phyloP scores from a whole-genome alignment of 257 asterid genomes.

The Ophiorrhiza pumila region DNA sequence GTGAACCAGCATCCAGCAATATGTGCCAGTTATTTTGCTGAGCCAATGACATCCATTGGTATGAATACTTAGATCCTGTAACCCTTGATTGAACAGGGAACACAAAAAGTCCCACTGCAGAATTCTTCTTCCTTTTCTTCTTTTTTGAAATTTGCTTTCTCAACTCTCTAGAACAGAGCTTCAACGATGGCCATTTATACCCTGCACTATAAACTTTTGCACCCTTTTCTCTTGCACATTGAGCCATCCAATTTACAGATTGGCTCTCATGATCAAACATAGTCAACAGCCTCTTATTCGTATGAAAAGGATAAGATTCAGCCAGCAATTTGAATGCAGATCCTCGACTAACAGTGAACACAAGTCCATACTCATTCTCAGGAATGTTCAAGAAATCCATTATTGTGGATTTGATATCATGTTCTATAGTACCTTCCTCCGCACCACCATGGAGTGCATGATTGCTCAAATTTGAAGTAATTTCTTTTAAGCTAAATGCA shows the following conservation, averaged over 20 bases:
- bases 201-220: slow-evolving; percentile 32
- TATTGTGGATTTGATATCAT: slow-evolving; percentile 32
- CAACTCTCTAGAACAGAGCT: slow-evolving; percentile 31
- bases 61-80: slow-evolving; percentile 33
- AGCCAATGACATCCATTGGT: slow-evolving; percentile 38
- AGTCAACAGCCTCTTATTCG: slow-evolving; percentile 32
- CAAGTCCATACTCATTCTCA: slow-evolving; percentile 33
- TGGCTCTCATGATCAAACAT: slow-evolving; percentile 42
- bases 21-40: slow-evolving; percentile 37
- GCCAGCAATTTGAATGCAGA: slow-evolving; percentile 36
- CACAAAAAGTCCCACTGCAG: slow-evolving; percentile 31
- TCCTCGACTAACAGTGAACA: slow-evolving; percentile 37
- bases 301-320: slow-evolving; percentile 33
- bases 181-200: slow-evolving; percentile 33
- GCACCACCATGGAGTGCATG: slow-evolving; percentile 36
- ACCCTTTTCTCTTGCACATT: slow-evolving; percentile 33
- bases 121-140: slow-evolving; percentile 29
- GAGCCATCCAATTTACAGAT: slow-evolving; percentile 35
- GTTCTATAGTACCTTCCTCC: slow-evolving; percentile 31
- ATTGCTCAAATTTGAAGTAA: slow-evolving; percentile 32
- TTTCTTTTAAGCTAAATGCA: slow-evolving; percentile 32
- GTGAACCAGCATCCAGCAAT: slow-evolving; percentile 35
- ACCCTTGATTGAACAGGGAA: slow-evolving; percentile 41
- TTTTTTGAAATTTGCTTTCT: slow-evolving; percentile 30
- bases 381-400: slow-evolving; percentile 39